These are phyloP conservation scores for Cordyceps pruinosa DNA, from an alignment of 2,329 filamentous ascomycete species.

Conservation along the genomic window DNA sequence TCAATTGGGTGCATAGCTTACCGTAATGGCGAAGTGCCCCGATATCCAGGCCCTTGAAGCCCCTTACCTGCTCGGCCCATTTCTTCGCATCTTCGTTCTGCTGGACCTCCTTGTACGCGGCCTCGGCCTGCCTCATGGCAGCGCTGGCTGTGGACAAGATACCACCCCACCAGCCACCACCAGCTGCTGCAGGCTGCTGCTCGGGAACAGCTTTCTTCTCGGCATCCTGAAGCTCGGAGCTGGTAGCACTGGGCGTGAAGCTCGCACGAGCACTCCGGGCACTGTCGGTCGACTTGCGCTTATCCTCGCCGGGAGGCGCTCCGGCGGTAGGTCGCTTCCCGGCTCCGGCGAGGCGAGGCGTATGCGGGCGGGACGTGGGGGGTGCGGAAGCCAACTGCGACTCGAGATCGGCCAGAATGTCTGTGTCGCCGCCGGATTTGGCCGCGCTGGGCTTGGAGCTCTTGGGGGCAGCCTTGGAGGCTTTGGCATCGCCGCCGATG, in stretches of 20 bases:
- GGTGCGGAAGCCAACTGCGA: constrained; percentile 61
- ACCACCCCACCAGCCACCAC: constrained; percentile 85
- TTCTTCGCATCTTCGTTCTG: constrained; percentile 94
- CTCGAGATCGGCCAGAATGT: constrained; percentile 83
- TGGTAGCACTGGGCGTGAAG: constrained; percentile 62
- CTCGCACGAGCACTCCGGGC: constrained; percentile 62
- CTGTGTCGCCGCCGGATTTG: constrained; percentile 52
- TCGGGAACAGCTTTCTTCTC: constrained; percentile 46
- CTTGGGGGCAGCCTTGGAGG: constrained; percentile 42
- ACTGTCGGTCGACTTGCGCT: constrained; percentile 74
- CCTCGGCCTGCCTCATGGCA: constrained; percentile 86
- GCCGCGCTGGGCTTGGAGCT: constrained; percentile 39
- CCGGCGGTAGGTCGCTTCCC: constrained; percentile 41
- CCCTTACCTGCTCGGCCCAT: constrained; percentile 90
- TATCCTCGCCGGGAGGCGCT: constrained; percentile 58
- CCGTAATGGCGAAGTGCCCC: constrained; percentile 55
- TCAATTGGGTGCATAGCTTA: constrained; percentile 17
- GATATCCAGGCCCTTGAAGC: constrained; percentile 56
- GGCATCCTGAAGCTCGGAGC: constrained; percentile 52
- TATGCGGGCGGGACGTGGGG: constrained; percentile 71
- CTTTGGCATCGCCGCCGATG: constrained; percentile 46
- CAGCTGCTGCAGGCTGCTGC: constrained; percentile 33
- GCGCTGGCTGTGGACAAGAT: constrained; percentile 65
- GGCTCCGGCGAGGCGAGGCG: constrained; percentile 59
- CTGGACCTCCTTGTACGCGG: constrained; percentile 88